Percentiles rank a stretch among this genome's conserved stretches.
phyloP scores from a whole-genome alignment of 2,329 filamentous ascomycete genomes.

The Diatrype stigma region DNA sequence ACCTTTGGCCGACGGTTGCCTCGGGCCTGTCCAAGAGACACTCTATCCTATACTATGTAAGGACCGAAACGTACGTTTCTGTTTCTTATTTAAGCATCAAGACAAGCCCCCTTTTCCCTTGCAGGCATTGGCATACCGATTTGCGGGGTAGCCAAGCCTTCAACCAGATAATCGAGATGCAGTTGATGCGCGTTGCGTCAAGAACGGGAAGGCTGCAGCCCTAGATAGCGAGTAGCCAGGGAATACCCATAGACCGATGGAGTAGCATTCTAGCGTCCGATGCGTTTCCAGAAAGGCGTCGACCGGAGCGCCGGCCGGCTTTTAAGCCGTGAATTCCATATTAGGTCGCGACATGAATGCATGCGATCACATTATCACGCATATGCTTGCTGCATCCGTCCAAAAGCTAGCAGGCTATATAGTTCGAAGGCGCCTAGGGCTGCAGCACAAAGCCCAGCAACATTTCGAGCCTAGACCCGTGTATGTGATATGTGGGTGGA shows the following conservation, averaged over 20 bases:
- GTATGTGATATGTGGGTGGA: no score
- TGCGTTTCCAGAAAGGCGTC: not conserved
- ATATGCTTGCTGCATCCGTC: not conserved
- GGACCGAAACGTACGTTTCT: no score
- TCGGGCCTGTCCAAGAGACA: no score
- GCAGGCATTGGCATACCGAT: not conserved
- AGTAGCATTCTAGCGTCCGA: not conserved
- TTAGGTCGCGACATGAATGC: not conserved
- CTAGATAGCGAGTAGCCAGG: no score
- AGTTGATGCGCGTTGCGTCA: not conserved
- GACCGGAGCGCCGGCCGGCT: no score
- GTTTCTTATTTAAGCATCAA: not conserved
- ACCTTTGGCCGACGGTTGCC: no score
- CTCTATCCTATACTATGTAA: no score
- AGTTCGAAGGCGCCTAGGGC: not conserved
- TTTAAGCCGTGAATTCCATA: not conserved
- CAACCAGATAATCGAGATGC: not conserved
- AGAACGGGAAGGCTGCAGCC: not conserved
- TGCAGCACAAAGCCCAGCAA: not conserved
- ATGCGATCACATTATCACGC: not conserved
- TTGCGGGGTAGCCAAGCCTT: not conserved
- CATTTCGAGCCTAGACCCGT: not conserved
- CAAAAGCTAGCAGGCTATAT: not conserved
- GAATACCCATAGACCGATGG: not conserved
- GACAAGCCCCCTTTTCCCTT: not conserved